These are phyloP conservation scores for Botrytis tulipae DNA, from an alignment of 2,329 filamentous ascomycete species.

Conservation along the genomic window DNA sequence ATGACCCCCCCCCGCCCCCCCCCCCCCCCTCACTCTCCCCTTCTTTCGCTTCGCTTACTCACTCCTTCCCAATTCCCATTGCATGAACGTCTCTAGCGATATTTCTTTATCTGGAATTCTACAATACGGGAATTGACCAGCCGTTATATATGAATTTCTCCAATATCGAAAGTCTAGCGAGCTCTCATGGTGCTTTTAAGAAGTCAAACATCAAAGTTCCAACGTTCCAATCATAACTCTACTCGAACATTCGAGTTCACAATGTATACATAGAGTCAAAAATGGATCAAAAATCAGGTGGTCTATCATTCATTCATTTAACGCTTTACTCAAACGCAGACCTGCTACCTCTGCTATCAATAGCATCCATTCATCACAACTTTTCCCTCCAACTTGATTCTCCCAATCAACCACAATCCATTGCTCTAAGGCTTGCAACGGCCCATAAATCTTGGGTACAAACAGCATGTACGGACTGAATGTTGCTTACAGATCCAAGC, in stretches of 20 bases:
- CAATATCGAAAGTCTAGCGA: background rate
- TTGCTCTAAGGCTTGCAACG: constrained; percentile 67
- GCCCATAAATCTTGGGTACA: constrained; percentile 80
- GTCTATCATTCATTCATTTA: background rate
- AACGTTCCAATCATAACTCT: background rate
- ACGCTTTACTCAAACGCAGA: background rate
- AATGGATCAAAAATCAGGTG: background rate
- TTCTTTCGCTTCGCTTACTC: background rate
- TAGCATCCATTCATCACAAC: background rate
- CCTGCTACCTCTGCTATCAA: background rate
- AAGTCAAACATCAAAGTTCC: background rate
- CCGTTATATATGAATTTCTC: background rate
- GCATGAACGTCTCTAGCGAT: background rate
- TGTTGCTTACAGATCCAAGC: constrained; percentile 64
- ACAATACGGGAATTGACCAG: background rate
- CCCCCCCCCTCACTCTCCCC: background rate
- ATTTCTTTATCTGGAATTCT: fast-evolving
- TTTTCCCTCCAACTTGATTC: background rate
- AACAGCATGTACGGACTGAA: constrained; percentile 63
- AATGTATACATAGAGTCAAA: background rate
- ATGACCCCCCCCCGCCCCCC: background rate
- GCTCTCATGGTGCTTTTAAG: background rate
- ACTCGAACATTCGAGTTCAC: background rate
- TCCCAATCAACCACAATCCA: background rate
- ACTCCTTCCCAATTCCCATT: background rate